Evolutionary conservation across 495 filamentous ascomycete genomes (phyloP).

Genomic region (Lasiosphaeria ovina): DNA sequence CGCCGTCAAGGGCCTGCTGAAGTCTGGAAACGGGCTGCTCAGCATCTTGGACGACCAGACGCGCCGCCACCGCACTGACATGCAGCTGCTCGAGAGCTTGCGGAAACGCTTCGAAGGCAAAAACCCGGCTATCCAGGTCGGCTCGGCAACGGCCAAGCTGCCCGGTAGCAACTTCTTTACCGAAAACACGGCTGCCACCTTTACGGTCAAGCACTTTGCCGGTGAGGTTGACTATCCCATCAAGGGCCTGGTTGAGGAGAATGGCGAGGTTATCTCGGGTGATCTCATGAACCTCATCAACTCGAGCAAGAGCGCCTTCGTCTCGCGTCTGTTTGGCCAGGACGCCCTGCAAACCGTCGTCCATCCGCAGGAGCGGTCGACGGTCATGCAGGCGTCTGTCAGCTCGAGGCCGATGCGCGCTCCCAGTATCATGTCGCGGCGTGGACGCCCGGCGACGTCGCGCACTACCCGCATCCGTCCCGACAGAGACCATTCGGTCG

Average conservation of each 20-base stretch:
- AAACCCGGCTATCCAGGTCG: conserved; percentile 82
- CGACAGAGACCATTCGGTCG: conserved; percentile 39
- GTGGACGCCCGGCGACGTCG: conserved; percentile 42
- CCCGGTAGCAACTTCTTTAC: conserved; percentile 82
- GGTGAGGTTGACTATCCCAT: conserved; percentile 95
- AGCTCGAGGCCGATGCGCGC: conserved; percentile 89
- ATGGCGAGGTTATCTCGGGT: conserved; percentile 91
- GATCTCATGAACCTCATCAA: conserved; percentile 95
- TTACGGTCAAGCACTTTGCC: conserved; percentile 91
- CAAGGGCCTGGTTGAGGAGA: conserved; percentile 83
- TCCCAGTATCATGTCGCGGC: conserved; percentile 82
- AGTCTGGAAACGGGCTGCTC: conserved; percentile 86
- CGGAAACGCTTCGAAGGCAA: conserved; percentile 91
- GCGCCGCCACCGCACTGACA: conserved; percentile 78
- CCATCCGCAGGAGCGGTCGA: conserved; percentile 84
- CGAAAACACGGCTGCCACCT: conserved; percentile 69
- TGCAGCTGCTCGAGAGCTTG: conserved; percentile 84
- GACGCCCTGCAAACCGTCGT: conserved; percentile 85
- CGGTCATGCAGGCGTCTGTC: conserved; percentile 94
- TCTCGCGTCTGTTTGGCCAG: conserved; percentile 87
- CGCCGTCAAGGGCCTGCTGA: conserved; percentile 83
- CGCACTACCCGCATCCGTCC: conserved; percentile 35
- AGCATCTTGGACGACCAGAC: conserved; percentile 96
- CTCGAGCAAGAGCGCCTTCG: conserved; percentile 80
- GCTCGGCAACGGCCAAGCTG: conserved; percentile 61